phyloP scores from a whole-genome alignment of 371 early-diverging fungal species.

The Mucor sp. region DNA sequence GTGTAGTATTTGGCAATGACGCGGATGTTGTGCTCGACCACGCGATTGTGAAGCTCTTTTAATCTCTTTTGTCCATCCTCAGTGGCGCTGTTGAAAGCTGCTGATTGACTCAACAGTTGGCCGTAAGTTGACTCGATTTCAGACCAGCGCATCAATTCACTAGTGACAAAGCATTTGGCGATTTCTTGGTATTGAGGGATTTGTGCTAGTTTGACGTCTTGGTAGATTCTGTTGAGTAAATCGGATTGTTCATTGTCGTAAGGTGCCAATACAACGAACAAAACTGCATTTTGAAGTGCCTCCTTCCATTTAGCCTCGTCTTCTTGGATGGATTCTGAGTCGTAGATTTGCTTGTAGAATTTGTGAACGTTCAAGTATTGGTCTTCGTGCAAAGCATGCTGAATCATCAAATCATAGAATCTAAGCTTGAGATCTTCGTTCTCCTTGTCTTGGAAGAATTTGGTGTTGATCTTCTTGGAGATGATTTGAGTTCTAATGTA shows the following conservation, averaged over 20 bases:
- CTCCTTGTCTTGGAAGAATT: slow-evolving; percentile 87
- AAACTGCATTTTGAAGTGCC: slow-evolving; percentile 77
- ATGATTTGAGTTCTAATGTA: slow-evolving; percentile 92
- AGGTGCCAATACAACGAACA: slow-evolving; percentile 89
- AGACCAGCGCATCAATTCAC: slow-evolving; percentile 94
- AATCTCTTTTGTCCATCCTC: slow-evolving; percentile 81
- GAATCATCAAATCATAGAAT: slow-evolving; percentile 95
- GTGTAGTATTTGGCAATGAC: slow-evolving; percentile 96
- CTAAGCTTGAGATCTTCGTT: slow-evolving; percentile 92
- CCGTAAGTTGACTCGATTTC: slow-evolving; percentile 89
- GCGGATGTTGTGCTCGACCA: slow-evolving; percentile 97
- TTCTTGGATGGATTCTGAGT: slow-evolving; percentile 79
- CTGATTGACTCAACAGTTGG: slow-evolving; percentile 64
- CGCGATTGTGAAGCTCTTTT: slow-evolving; percentile 88
- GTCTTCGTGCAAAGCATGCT: slow-evolving; percentile 89
- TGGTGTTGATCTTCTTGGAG: slow-evolving; percentile 90
- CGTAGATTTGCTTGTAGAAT: slow-evolving; percentile 88
- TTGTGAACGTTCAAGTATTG: slow-evolving; percentile 90
- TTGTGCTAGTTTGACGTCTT: slow-evolving; percentile 78
- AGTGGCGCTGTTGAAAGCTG: slow-evolving; percentile 70
- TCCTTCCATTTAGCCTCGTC: slow-evolving; percentile 82
- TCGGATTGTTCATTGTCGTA: slow-evolving; percentile 97
- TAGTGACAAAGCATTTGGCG: slow-evolving; percentile 85
- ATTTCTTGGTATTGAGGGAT: slow-evolving; percentile 72
- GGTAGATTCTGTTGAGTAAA: slow-evolving; percentile 80